A percentile compares a stretch with the other conserved stretches of the same genome.
phyloP scores from a whole-genome alignment of 192 early-diverging fungal genomes.

The Entomortierella lignicola region DNA sequence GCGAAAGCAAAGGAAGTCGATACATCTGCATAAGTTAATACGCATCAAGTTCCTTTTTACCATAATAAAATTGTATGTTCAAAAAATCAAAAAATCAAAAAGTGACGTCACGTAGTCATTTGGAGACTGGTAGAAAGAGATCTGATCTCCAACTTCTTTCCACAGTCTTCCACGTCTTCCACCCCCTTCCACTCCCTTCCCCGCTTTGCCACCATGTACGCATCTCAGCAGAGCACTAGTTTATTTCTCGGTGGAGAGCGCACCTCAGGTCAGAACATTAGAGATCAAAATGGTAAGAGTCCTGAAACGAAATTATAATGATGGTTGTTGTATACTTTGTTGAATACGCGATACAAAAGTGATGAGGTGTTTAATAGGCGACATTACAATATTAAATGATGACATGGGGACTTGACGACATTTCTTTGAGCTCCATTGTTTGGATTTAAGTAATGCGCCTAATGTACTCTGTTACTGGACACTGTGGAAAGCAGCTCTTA shows the following conservation, averaged over 20 bases:
- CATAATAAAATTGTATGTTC: neutral
- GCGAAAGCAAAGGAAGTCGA: conserved; percentile 34
- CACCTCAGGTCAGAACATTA: conserved; percentile 90
- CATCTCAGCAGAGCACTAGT: conserved; percentile 58
- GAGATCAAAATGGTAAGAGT: conserved; percentile 92
- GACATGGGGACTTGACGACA: too few species aligned
- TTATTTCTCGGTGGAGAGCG: conserved; percentile 90
- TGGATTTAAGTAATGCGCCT: too few species aligned
- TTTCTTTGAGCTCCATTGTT: too few species aligned
- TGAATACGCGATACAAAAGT: neutral
- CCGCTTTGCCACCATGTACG: conserved; percentile 55
- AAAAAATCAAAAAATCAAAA: too few species aligned
- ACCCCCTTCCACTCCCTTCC: too few species aligned
- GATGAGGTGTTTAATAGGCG: neutral
- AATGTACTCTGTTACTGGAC: too few species aligned
- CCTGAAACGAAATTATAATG: neutral
- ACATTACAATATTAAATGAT: too few species aligned
- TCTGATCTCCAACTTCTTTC: neutral
- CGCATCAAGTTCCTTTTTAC: neutral
- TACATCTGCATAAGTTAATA: conserved; percentile 14
- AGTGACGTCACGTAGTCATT: neutral
- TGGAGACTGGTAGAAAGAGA: neutral
- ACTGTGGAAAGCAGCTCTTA: too few species aligned
- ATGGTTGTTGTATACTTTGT: neutral
- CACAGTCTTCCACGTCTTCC: neutral